Evolutionary conservation across 495 filamentous ascomycete species (phyloP), one percentile per base, ranked within the genome.

Genomic region (Melanomma pulvis-pyrius): DNA sequence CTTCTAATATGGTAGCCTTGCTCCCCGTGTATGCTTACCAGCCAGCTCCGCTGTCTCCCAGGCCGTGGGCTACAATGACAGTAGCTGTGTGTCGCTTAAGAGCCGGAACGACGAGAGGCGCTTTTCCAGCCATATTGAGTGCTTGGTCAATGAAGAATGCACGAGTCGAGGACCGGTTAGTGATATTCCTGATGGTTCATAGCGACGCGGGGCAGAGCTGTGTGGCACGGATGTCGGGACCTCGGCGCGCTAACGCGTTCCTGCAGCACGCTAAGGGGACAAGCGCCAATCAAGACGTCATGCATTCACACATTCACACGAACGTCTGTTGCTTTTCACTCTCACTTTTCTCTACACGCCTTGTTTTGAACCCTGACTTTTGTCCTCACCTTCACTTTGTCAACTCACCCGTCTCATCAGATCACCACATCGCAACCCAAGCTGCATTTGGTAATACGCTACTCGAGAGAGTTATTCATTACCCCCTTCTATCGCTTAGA

Each of bases 21-120:
- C 21, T 25, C 7, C 11, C 26, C 17, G 13, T 44, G 26, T 5
- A 30, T 30, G 24, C 52, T 64, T 64, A 79, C 77, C 77, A 79
- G 28, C 77, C 77, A 39, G 73, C 74, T 39, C 77, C 87, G 85
- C 76, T 89, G 73, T 96, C 92, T 29, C 94, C 94, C 26, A 97
- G 82, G 7, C 94, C 94, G 73, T 98, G 94, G 49, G 91, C 82
- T 79, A 96, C 90, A 72, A 98, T 97, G 69, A 97, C 90, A 1
- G 93, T 97, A 32, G 93, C 92, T 44, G 94, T 97, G 75, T 97
- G 93, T 71, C 86, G 89, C 73, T 86, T 91, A 48, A 92, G 81
- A n/a, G 94, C 92, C 17, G 92, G 92, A 68, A 97, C 88, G 7
- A 96, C 81, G 51, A 93, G 80, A 8, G 90, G 86, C 65, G 80